Percentiles rank a stretch among this genome's conserved stretches.
These are phyloP conservation scores for Clitopilus passeckerianus DNA, from an alignment of 768 basidiomycete species.

Conservation along the genomic window DNA sequence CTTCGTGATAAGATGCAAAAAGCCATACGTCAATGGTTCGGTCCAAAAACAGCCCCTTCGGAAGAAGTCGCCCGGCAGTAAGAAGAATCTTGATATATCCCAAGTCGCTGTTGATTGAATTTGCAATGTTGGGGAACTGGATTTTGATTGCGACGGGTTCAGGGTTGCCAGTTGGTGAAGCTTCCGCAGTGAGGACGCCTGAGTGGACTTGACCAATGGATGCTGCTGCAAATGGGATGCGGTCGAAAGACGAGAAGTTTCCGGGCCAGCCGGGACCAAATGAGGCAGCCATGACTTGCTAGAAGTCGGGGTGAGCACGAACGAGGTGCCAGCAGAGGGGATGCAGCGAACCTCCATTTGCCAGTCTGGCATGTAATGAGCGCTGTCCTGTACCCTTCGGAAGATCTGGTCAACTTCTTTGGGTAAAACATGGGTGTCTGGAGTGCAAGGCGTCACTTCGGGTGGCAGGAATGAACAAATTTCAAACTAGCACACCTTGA, in stretches of 20 bases:
- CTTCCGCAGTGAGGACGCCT: constrained; percentile 52
- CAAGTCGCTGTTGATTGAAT: constrained; percentile 85
- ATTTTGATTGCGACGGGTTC: constrained; percentile 79
- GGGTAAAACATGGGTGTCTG: constrained; percentile 87
- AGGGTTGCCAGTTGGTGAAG: constrained; percentile 48
- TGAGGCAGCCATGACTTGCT: constrained; percentile 71
- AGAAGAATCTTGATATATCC: constrained; percentile 81
- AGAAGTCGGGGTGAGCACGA: constrained; percentile 2
- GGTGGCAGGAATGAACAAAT: too few relatives aligned
- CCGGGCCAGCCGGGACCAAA: constrained; percentile 73
- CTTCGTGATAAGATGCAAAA: background rate
- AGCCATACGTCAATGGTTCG: constrained; percentile 65
- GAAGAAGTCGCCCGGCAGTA: constrained; percentile 75
- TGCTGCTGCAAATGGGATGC: constrained; percentile 89
- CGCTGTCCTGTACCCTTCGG: constrained; percentile 87
- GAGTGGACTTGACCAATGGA: constrained; percentile 96
- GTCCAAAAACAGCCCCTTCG: constrained; percentile 87
- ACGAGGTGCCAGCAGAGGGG: background rate
- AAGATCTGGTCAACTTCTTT: constrained; percentile 86
- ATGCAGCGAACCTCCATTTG: constrained; percentile 77
- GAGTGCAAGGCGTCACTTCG: background rate
- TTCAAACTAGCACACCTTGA: constrained; percentile 48
- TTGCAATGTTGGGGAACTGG: constrained; percentile 90
- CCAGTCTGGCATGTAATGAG: constrained; percentile 99
- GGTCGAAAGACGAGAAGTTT: constrained; percentile 71